Evolutionary conservation across 257 asterid species (phyloP), one percentile per base, ranked within the genome.

Genomic region (Cruciata laevipes): DNA sequence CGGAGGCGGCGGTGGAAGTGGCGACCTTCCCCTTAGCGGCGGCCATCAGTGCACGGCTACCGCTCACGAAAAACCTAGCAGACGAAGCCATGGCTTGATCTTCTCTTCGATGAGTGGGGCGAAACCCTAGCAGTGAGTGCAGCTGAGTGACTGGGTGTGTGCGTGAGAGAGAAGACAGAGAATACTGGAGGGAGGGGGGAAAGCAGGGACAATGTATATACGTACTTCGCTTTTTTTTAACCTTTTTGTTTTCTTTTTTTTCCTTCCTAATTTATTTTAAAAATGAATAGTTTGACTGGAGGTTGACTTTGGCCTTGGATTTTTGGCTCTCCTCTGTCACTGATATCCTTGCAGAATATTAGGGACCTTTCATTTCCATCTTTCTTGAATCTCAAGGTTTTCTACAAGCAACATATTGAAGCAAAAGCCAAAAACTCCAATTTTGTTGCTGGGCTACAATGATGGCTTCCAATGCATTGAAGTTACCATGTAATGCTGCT

Each of bases 21-120:
- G 78, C 68, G 25, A 78, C 44, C 52, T 76, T 73, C 44, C 63
- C 73, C 76, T 82, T 86, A 12, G 86, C 83, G 47, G 84, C 82
- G 0, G 85, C 80, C 84, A 84, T 74, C 17, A 86, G 74, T 65
- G 76, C 51, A 52, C 86, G 77, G 74, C 83, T 79, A 13, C 76
- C 65, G 57, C 62, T 75, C 20, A 75, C 84, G 44, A 86, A 82
- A 70, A 80, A 65, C 79, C 84, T 75, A 52, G 78, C 66, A 0
- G 78, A 38, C 37, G 85, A 76, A 4, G 86, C 79, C 89, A 82
- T 82, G 49, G 5, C 21, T 65, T 25, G 64, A 49, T 47, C 11
- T 38, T 61, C 3, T 11, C 37, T 65, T 62, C 35, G 25, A 6
- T 3, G 31, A 51, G 13, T 5, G 55, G 55, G 35, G 23, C 3